Base-by-base conservation (phyloP, 148 eudicot genomes). In the Amaranthus hypochondriacus region DNA sequence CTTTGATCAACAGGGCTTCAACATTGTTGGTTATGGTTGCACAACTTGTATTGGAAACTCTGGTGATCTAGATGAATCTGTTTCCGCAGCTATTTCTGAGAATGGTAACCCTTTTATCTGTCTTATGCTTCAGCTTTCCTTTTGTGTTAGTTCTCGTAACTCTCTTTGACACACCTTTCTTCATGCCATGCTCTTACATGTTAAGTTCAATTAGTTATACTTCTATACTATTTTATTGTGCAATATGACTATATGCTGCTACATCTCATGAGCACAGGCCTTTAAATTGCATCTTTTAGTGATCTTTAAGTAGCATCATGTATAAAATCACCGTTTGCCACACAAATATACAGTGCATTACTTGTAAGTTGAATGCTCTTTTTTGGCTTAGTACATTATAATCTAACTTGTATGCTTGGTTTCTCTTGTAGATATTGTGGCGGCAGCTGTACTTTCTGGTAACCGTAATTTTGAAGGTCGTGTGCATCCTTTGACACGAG, bases 391-490 rank as follows among this genome's bases (percentile, higher is more conserved):
- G 44, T 2, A 28, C 28, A 0, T 60, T 28, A 28, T 28, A 18
- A 9, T 50, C 39, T 28, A 5, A 62, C 7, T 28, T 46, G 4
- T 48, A n/a, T 62, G 68, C 62, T 5, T 66, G 59, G 47, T 73
- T 79, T 72, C 50, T 66, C 72, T 18, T 83, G 71, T 81, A 95
- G 99, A 95, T 75, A 78, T 95, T 52, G 84, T 95, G 71, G 99
- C 93, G 18, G 85, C 99, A 42, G 99, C 99, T 49, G 99, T 95
- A 68, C 99, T 95, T 63, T 95, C 99, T 77, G 99, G 99, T 78
- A 95, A 95, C 76, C 84, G 99, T 9, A 95, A 95, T 81, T 95
- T 95, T 78, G 99, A 95, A 85, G 99, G 99, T 4, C 99, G 99
- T 84, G 99, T 95, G 63, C 99, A 95, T 72, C 87, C 99, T 7